Evolutionary conservation across 306 rosid genomes (phyloP).

Genomic region (Prosopis cineraria): DNA sequence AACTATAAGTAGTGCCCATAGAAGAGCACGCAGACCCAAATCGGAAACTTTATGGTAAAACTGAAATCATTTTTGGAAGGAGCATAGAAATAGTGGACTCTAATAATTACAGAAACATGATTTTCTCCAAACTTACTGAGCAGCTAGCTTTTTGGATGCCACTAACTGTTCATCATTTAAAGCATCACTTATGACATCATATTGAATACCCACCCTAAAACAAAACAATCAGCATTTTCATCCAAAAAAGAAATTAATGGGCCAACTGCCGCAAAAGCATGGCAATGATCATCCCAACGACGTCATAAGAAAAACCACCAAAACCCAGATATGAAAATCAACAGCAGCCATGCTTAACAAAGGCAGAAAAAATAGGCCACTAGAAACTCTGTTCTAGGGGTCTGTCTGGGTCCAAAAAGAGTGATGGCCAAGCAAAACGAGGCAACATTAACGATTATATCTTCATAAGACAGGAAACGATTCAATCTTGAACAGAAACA

Average conservation of each 20-base stretch:
- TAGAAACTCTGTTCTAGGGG: slow-evolving; percentile 26
- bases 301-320: slow-evolving; percentile 7
- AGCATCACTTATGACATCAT: slow-evolving; percentile 24
- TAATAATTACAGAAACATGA: slow-evolving; percentile 1
- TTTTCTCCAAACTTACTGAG: slow-evolving; percentile 20
- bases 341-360: slow-evolving; percentile 24
- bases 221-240: slow-evolving; percentile 35
- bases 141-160: slow-evolving; percentile 31
- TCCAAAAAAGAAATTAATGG: slow-evolving; percentile 24
- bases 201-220: slow-evolving; percentile 11
- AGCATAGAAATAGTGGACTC: slow-evolving; percentile 32
- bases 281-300: slow-evolving; percentile 37
- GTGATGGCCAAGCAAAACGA: slow-evolving; percentile 35
- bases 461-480: slow-evolving; percentile 9
- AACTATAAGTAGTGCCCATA: slow-evolving; percentile 5
- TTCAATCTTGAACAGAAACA: slow-evolving; percentile 30
- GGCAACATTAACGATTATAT: slow-evolving; percentile 15
- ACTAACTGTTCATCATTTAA: slow-evolving; percentile 32
- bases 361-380: slow-evolving; percentile 24
- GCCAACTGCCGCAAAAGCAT: slow-evolving; percentile 23
- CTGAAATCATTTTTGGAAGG: slow-evolving; percentile 27
- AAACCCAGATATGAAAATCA: slow-evolving; percentile 34
- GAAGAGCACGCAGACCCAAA: slow-evolving; percentile 21
- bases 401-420: slow-evolving; percentile 50
- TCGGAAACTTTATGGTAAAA: slow-evolving; percentile 3